Evolutionary conservation across 2,329 filamentous ascomycete genomes (phyloP).

Genomic region (Clarireedia homoeocarpa): DNA sequence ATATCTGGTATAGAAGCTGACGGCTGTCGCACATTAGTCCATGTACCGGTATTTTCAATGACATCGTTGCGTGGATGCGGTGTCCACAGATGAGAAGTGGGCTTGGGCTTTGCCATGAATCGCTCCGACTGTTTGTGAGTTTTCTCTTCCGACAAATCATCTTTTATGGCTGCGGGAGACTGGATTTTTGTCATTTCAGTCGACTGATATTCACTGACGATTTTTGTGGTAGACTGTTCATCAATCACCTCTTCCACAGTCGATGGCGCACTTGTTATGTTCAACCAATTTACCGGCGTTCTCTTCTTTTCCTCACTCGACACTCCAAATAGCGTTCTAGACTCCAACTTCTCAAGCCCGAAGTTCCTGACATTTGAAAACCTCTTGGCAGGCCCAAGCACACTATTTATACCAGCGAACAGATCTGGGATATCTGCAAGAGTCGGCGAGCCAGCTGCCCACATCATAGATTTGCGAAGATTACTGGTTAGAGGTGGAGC

Average conservation of each 20-base stretch:
- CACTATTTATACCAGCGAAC: neutral
- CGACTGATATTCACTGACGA: no score
- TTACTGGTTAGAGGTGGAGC: neutral
- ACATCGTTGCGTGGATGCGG: neutral
- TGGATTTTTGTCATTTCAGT: no score
- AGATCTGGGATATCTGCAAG: neutral
- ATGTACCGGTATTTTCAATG: neutral
- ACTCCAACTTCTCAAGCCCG: neutral
- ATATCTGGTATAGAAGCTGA: neutral
- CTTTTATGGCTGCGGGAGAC: no score
- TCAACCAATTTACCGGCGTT: neutral
- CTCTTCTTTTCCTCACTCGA: neutral
- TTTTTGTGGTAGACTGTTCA: neutral
- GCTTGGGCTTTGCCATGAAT: no score
- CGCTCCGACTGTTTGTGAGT: no score
- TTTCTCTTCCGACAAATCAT: no score
- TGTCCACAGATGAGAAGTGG: neutral
- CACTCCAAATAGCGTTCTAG: neutral
- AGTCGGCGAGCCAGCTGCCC: neutral
- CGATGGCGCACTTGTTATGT: neutral
- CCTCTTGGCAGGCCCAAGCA: neutral
- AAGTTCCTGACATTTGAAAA: neutral
- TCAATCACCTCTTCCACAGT: neutral
- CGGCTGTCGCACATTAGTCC: neutral
- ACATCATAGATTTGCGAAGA: neutral